These are phyloP conservation scores for Wallacemonas rigidus DNA, from an alignment of 208 protist genomes.

Conservation along the genomic window DNA sequence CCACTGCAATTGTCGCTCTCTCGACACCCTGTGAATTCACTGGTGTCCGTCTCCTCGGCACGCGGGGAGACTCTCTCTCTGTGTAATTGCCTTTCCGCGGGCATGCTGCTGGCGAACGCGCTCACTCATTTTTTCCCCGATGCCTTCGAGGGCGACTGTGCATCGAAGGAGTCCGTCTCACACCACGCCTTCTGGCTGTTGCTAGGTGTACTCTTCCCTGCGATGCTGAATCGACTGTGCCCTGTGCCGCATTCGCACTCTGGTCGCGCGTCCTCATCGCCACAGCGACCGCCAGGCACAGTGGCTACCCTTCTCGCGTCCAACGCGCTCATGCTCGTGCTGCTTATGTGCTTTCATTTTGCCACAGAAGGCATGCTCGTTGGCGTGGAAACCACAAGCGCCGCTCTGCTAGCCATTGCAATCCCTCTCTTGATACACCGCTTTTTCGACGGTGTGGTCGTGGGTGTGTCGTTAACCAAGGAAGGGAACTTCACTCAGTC, in stretches of 20 bases:
- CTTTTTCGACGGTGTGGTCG: conserved; percentile 74
- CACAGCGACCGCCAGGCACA: background rate
- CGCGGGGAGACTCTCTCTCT: conserved; percentile 36
- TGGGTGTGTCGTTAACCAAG: conserved; percentile 71
- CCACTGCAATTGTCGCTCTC: conserved; percentile 36
- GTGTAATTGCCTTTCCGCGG: conserved; percentile 63
- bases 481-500: conserved; percentile 11
- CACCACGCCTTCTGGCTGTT: conserved; percentile 43
- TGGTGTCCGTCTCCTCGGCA: background rate
- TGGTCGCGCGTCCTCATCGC: conserved; percentile 4
- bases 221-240: conserved; percentile 39
- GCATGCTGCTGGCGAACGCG: conserved; percentile 69
- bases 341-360: conserved; percentile 78
- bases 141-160: conserved; percentile 23
- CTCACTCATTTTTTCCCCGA: conserved; percentile 61
- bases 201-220: conserved; percentile 60
- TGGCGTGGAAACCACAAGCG: conserved; percentile 38
- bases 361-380: conserved; percentile 66
- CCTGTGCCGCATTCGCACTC: conserved; percentile 30
- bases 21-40: background rate
- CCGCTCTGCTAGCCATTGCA: conserved; percentile 36
- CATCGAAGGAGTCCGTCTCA: background rate
- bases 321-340: conserved; percentile 36
- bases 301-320: conserved; percentile 14
- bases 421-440: conserved; percentile 65